Evolutionary conservation across 345 rosid species (phyloP).

Genomic region (Lumnitzera littorea): DNA sequence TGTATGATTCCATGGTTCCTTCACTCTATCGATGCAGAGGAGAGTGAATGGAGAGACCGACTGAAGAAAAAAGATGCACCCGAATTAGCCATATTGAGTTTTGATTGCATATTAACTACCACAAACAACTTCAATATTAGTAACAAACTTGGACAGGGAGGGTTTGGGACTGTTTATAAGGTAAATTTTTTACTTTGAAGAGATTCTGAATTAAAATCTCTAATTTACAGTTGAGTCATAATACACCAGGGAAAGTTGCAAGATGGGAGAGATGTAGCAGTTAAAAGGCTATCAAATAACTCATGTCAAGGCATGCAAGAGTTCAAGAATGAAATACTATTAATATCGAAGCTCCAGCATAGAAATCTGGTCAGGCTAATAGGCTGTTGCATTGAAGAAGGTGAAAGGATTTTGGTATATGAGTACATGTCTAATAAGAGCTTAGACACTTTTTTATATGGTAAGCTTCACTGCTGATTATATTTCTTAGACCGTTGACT

Average conservation of each 20-base stretch:
- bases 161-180: conserved; percentile 7
- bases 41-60: too few relatives aligned
- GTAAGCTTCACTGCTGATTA: conserved; percentile 3
- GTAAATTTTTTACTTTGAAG: not conserved
- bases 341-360: conserved; percentile 52
- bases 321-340: conserved; percentile 45
- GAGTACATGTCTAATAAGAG: conserved; percentile 29
- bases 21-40: too few relatives aligned
- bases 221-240: conserved; percentile 1
- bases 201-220: not conserved
- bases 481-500: not conserved
- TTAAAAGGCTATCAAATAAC: conserved; percentile 42
- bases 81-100: too few relatives aligned
- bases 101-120: not conserved
- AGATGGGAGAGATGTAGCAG: conserved; percentile 39
- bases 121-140: conserved; percentile 1
- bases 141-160: conserved; percentile 11
- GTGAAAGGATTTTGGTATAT: conserved; percentile 43
- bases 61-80: too few relatives aligned
- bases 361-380: conserved; percentile 45
- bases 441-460: conserved; percentile 16
- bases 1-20: too few relatives aligned
- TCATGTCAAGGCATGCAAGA: conserved; percentile 56
- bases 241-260: conserved; percentile 33
- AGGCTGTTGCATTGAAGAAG: conserved; percentile 49